A percentile compares a stretch with the other conserved stretches of the same genome.
Conservation (phyloP, 2,329 filamentous ascomycete genomes). For the Elsinoe ampelina region DNA sequence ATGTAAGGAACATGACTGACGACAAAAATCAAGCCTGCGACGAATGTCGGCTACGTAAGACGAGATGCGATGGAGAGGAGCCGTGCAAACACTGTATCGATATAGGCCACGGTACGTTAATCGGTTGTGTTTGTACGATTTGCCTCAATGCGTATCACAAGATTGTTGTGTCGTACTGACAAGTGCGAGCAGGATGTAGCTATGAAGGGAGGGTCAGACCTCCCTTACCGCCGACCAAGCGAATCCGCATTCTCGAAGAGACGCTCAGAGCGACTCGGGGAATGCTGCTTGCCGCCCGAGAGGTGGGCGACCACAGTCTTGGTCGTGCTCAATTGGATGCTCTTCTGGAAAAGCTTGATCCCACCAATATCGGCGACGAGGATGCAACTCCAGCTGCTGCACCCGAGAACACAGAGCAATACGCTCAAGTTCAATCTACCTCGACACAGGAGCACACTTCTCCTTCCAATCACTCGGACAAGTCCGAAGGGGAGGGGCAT, state of each 20-base stretch:
- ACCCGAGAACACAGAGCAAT: background rate
- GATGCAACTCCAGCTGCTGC: background rate
- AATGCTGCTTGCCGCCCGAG: background rate
- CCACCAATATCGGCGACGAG: background rate
- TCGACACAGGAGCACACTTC: background rate
- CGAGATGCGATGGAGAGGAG: slow-evolving; percentile 16
- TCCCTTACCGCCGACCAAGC: background rate
- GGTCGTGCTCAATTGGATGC: background rate
- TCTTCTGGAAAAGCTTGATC: background rate
- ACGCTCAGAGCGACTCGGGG: background rate
- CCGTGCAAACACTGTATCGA: slow-evolving; percentile 11
- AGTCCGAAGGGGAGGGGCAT: background rate
- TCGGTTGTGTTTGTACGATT: background rate
- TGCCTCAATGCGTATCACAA: background rate
- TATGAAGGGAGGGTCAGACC: background rate
- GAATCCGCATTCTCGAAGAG: slow-evolving; percentile 6
- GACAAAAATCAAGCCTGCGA: slow-evolving; percentile 6
- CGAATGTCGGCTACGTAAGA: slow-evolving; percentile 15
- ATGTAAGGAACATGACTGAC: too few relatives aligned
- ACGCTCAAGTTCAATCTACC: background rate
- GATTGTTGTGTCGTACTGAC: background rate
- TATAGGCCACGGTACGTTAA: background rate
- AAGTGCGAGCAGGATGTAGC: background rate
- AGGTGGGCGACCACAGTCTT: background rate
- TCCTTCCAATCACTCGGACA: background rate